phyloP scores from a whole-genome alignment of 73 alveolate genomes.

The Halteria grandinella region DNA sequence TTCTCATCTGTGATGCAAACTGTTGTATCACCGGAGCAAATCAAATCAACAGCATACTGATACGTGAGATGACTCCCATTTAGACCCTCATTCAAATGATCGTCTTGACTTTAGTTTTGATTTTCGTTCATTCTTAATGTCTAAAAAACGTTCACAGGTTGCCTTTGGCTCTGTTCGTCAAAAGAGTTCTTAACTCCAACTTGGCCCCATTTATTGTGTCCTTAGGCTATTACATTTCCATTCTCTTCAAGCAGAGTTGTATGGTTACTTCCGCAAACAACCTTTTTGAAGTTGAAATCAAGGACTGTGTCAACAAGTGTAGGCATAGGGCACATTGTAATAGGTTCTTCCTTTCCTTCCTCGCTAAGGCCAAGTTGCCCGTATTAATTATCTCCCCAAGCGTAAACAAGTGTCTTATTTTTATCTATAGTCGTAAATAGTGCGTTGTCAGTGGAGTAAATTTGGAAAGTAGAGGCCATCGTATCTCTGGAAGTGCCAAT shows the following conservation, averaged over 20 bases:
- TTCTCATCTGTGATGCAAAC: conserved; percentile 39
- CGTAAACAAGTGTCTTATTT: conserved; percentile 46
- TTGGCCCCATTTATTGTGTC: conserved; percentile 25
- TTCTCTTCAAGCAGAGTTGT: conserved; percentile 23
- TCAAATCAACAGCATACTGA: neutral
- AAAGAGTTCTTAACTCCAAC: conserved; percentile 6
- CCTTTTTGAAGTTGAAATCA: conserved; percentile 44
- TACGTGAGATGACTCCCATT: neutral
- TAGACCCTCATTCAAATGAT: neutral
- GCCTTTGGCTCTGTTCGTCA: no score
- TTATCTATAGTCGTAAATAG: conserved; percentile 50
- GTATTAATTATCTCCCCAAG: conserved; percentile 55
- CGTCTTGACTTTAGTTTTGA: neutral
- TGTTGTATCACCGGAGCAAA: conserved; percentile 1
- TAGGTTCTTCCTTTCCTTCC: conserved; percentile 3
- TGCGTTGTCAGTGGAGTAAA: conserved; percentile 39
- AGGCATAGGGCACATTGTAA: no score
- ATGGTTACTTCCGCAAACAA: conserved; percentile 37
- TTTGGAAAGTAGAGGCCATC: conserved; percentile 40
- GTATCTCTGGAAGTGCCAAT: conserved; percentile 60
- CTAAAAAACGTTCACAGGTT: no score
- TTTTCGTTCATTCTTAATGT: neutral
- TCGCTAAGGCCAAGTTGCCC: conserved; percentile 56
- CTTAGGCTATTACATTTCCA: conserved; percentile 32
- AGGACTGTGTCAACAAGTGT: conserved; percentile 48